Evolutionary conservation across 176 grass and related monocot species (phyloP).

Genomic region (Raddia guianensis): DNA sequence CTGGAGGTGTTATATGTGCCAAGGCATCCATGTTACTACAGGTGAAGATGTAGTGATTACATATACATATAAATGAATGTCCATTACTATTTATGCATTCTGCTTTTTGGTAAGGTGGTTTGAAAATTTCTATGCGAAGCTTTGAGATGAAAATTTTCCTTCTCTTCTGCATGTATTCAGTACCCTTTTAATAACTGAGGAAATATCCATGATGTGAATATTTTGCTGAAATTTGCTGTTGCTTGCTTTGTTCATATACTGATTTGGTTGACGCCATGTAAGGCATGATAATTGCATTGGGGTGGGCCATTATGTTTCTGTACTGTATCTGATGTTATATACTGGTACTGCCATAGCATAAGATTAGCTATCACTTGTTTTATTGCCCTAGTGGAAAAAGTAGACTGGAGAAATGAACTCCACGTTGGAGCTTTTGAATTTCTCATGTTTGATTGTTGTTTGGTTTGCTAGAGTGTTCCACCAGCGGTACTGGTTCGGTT

Average conservation of each 20-base stretch:
- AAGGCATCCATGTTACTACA: conserved; percentile 97
- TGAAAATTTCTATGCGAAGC: not conserved
- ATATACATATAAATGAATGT: conserved; percentile 32
- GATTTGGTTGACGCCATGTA: not conserved
- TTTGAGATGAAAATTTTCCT: not conserved
- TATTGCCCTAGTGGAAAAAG: conserved; percentile 18
- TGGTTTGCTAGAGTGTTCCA: conserved; percentile 76
- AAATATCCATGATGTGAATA: not conserved
- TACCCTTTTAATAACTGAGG: not conserved
- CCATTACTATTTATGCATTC: not conserved
- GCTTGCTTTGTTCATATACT: not conserved
- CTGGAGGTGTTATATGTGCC: conserved; percentile 92
- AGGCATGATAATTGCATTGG: not conserved
- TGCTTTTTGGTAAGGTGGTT: not conserved
- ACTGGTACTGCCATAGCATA: not conserved
- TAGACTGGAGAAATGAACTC: not conserved
- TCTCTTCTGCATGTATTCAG: not conserved
- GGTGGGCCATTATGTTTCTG: not conserved
- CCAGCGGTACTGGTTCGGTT: conserved; percentile 82
- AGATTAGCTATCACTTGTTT: not conserved
- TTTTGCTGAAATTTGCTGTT: not conserved
- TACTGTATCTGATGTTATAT: not conserved
- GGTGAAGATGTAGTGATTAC: conserved; percentile 45
- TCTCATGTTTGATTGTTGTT: conserved; percentile 23
- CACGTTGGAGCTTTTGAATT: not conserved